Evolutionary conservation across 208 protist genomes (phyloP), one percentile per base, ranked within the genome.

Genomic region (Trypanosoma rangeli): DNA sequence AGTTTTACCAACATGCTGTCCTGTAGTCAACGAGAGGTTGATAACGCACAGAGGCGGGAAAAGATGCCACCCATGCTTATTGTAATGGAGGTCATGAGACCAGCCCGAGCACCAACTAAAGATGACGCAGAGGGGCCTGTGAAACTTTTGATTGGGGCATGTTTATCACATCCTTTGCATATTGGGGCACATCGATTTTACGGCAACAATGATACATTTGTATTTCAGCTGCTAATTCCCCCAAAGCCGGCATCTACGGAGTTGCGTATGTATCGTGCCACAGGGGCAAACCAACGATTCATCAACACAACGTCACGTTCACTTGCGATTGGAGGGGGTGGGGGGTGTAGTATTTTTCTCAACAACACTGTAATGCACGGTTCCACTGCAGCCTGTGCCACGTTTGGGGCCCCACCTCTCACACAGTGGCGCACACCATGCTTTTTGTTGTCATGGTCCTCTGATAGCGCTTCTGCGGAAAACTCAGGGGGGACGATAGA

Each of bases 241-340:
- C 78, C 79, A 4, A 54, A 67, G 1, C 18, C 37, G 26, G 59
- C 26, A 35, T 33, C 31, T 1, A 83, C 85, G 33, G 52, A 79
- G 54, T 70, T 94, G 1, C 76, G 74, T 29, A 62, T 76, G 15
- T 83, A 77, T 42, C 85, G 68, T 54, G 50, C 83, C n/a, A 87
- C 76, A 31, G 78, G 80, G 0, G 62, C 31, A 18, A 94, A 94
- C 70, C 49, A 68, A 57, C 84, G 89, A 57, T 94, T 70, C 68
- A 84, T 94, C 50, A 89, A 89, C 54, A 86, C 82, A 37, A 76
- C 82, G 16, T 12, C 52, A 3, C 66, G 79, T 18, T 83, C 79
- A 28, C 81, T 94, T 56, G 85, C 87, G 16, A 79, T 94, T 67
- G 89, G 89, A 39, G 88, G 88, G 0, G 88, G 85, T 49, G 75